These are phyloP conservation scores for Neophaeococcomyces mojaviensis DNA, from an alignment of 2,329 filamentous ascomycete species.

Conservation along the genomic window DNA sequence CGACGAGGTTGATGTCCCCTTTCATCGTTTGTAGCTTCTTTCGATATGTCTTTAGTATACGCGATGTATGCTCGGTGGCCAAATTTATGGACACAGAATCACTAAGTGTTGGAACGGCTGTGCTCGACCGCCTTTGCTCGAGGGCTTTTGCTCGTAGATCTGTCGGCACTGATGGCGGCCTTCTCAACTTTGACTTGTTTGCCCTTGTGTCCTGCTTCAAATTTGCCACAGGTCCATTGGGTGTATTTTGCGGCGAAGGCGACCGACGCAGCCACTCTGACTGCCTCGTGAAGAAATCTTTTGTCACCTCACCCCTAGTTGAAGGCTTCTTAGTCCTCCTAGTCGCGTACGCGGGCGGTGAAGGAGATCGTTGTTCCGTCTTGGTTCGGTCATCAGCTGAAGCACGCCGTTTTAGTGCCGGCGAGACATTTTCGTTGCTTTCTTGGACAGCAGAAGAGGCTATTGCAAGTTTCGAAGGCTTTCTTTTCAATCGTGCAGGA, in stretches of 20 bases:
- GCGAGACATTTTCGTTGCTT: conserved; percentile 19
- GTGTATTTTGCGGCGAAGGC: conserved; percentile 23
- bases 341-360: conserved; percentile 33
- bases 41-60: conserved; percentile 50
- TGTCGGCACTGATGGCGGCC: conserved; percentile 31
- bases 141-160: conserved; percentile 44
- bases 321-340: conserved; percentile 23
- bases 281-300: conserved; percentile 7
- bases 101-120: conserved; percentile 19
- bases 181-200: conserved; percentile 34
- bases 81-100: conserved; percentile 43
- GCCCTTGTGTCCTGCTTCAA: conserved; percentile 24
- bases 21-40: conserved; percentile 42
- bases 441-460: conserved; percentile 25
- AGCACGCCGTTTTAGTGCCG: conserved; percentile 24
- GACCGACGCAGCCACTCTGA: conserved; percentile 10
- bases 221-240: not conserved
- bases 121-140: conserved; percentile 24
- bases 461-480: conserved; percentile 46
- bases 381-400: conserved; percentile 21
- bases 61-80: conserved; percentile 52
- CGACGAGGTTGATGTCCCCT: conserved; percentile 43
- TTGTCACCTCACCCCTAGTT: conserved; percentile 10
- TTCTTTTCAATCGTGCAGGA: conserved; percentile 48
- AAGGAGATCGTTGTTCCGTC: conserved; percentile 28